Evolutionary conservation across 2,329 filamentous ascomycete species (phyloP), one percentile per base, ranked within the genome.

Genomic region (Ceratocystis destructans): DNA sequence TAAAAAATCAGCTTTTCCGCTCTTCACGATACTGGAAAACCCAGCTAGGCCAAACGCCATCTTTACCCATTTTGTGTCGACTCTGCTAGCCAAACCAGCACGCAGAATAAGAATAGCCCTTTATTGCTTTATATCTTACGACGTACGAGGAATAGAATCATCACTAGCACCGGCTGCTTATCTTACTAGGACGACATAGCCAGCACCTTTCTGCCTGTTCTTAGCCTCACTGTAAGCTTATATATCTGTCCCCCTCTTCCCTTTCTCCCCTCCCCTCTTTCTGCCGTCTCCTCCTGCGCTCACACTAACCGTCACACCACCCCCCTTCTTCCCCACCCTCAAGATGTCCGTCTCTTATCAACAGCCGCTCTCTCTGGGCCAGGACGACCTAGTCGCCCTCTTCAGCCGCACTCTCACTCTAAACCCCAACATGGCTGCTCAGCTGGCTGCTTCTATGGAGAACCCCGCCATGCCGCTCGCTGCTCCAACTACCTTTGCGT

Each of bases 341-440:
- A 41, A 68, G 64, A 68, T 68, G 67, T 68, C 67, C 22, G 61
- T 66, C 22, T 68, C 62, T 33, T 66, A 37, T 22, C 64, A 62
- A 5, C 67, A 64, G 28, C 55, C 41, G 28, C 41, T 44, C 46
- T 33, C 64, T 33, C 53, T 62, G 44, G 41, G 31, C 37, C 59
- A 66, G 37, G 67, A 68, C 61, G 67, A 68, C 50, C 64, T 68
- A 57, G 20, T 63, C 31, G 59, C 64, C 25, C 67, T 68, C 41
- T 68, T 68, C 59, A 66, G 33, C 8, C 64, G 64, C 31, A 66
- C 48, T 22, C 64, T 68, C 15, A 61, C 67, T 17, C 50, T 68
- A 31, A 64, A 64, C 46, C 45, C 50, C 31, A 57, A 62, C 50
- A 68, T 66, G 64, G 64, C 64, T 25, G 64, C 64, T 31, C 64